A percentile compares a stretch with the other conserved stretches of the same genome.
phyloP scores from a whole-genome alignment of 768 basidiomycete species.

The Glaciozyma antarctica region DNA sequence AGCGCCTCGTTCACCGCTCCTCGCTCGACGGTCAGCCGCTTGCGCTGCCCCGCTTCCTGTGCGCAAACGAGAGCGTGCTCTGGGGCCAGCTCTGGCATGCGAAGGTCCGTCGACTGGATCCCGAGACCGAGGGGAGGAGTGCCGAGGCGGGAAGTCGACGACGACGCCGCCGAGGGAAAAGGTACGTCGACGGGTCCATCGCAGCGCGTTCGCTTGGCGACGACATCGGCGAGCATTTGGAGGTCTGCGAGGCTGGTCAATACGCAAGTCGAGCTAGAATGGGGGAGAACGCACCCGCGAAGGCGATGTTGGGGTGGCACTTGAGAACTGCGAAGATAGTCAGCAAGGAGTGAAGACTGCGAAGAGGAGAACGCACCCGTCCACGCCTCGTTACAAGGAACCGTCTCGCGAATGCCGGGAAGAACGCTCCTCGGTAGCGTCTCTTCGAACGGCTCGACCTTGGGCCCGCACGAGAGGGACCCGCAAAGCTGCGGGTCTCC shows the following conservation, averaged over 20 bases:
- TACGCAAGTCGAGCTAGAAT: no score
- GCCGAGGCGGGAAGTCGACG: not conserved
- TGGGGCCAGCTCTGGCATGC: slow-evolving; percentile 13
- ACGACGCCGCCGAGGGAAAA: not conserved
- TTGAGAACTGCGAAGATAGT: slow-evolving; percentile 36
- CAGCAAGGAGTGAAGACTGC: no score
- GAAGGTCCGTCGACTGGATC: not conserved
- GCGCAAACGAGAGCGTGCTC: slow-evolving; percentile 18
- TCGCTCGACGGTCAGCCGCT: slow-evolving; percentile 31
- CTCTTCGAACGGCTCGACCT: slow-evolving; percentile 24
- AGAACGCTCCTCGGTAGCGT: slow-evolving; percentile 10
- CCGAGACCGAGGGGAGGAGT: not conserved
- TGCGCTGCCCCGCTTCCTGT: slow-evolving; percentile 22
- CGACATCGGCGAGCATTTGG: slow-evolving; percentile 74
- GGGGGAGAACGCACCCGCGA: slow-evolving; percentile 43
- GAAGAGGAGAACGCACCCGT: slow-evolving; percentile 36
- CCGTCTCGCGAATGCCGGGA: slow-evolving; percentile 44
- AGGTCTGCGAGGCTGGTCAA: slow-evolving; percentile 47
- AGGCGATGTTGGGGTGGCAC: slow-evolving; percentile 76
- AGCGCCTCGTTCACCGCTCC: slow-evolving; percentile 36
- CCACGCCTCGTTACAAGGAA: slow-evolving; percentile 77
- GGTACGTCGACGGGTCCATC: slow-evolving; percentile 47
- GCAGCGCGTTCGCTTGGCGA: slow-evolving; percentile 70
- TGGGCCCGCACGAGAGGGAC: slow-evolving; percentile 21
- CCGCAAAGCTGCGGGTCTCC: slow-evolving; percentile 28